Evolutionary conservation across 108 stramenopile species (phyloP).

Genomic region (Cyclotella choctawhatcheeana): DNA sequence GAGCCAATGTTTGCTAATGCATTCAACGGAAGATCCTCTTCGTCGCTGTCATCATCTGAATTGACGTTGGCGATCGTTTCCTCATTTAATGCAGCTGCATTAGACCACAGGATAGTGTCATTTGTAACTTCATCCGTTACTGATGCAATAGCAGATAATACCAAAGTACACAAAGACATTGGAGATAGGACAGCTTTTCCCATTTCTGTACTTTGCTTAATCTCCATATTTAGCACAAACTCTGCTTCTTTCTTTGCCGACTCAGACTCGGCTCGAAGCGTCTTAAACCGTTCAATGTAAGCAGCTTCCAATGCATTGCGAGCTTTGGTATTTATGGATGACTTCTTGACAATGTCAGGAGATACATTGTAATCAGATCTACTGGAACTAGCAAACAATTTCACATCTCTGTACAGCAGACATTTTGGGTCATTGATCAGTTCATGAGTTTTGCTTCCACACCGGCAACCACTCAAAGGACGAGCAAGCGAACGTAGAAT

Average conservation of each 20-base stretch:
- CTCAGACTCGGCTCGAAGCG: constrained; percentile 53
- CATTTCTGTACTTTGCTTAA: constrained; percentile 58
- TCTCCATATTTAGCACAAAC: constrained; percentile 82
- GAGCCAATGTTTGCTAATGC: constrained; percentile 22
- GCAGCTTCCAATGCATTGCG: constrained; percentile 74
- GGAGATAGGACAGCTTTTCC: constrained; percentile 75
- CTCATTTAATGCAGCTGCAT: neutral
- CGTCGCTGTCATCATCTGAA: constrained; percentile 59
- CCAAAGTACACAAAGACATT: constrained; percentile 60
- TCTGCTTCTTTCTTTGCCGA: constrained; percentile 60
- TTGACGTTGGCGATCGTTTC: constrained; percentile 38
- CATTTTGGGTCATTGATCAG: constrained; percentile 74
- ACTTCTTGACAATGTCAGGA: neutral
- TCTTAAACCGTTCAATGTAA: constrained; percentile 60
- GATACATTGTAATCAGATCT: neutral
- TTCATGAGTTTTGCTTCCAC: constrained; percentile 64
- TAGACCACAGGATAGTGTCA: neutral
- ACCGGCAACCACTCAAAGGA: constrained; percentile 72
- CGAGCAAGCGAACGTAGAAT: constrained; percentile 55
- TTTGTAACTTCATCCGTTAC: constrained; percentile 21
- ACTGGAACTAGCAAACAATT: constrained; percentile 22
- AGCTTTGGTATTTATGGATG: constrained; percentile 14
- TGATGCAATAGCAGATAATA: constrained; percentile 65
- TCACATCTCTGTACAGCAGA: constrained; percentile 66
- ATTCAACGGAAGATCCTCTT: constrained; percentile 58